Base-by-base conservation (phyloP, 495 filamentous ascomycete genomes). In the Letharia lupina region DNA sequence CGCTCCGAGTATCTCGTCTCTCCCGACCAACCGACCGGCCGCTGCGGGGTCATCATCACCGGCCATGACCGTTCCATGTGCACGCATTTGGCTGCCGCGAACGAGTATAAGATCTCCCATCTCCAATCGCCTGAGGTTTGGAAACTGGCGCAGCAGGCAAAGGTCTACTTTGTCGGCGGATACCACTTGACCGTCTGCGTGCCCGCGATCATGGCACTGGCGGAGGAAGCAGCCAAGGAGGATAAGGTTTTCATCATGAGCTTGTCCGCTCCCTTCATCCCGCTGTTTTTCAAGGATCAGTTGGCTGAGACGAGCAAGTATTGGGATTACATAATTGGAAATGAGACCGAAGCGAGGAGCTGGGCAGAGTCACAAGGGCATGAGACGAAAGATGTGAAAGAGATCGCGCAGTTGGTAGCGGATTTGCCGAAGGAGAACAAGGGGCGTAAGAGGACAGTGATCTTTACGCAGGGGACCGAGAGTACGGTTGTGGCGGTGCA, bases 301-400 rank as follows among this genome's bases (percentile, higher is more conserved):
- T 83, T 99, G 48, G 91, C 94, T 77, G 84, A 85, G 68, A 87
- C 88, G 4, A 82, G 89, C 13, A 89, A 87, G 31, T 98, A 96
- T 85, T 93, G 90, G 81, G 94, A 99, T 81, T 96, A 93, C 81
- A 81, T 96, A 44, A 89, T 98, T 77, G 94, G 93, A 68, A 99
- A 99, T 78, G 95, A 98, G 86, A 89, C 88, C 40, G 94, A 99
- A 79, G 94, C 92, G 42, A 82, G 84, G 69, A 79, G 90, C 62
- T 98, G 92, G 78, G 87, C 95, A 61, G 85, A 90, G 73, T 86
- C 85, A 64, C 91, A 97, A 76, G 81, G 80, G 65, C 86, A 79
- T 74, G 74, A 79, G 71, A 89, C 86, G 60, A 86, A 86, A 68
- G 90, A 94, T 75, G 83, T 97, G 69, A 83, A 87, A 70, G 90